Evolutionary conservation across 2,329 filamentous ascomycete species (phyloP), one percentile per base, ranked within the genome.

Genomic region (Colletotrichum camelliae): DNA sequence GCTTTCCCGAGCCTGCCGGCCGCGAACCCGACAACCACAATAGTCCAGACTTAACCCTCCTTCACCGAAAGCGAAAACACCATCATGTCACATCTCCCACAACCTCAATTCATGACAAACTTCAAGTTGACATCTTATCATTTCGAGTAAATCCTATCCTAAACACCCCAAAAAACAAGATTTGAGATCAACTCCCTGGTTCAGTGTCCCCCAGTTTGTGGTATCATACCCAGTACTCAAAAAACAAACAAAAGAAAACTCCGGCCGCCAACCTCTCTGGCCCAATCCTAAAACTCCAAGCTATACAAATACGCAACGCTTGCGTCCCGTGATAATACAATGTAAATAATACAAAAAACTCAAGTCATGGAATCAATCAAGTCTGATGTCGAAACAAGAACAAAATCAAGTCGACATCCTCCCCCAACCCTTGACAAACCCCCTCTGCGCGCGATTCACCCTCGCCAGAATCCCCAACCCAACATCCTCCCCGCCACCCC

Each of bases 401-500:
- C 21, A 21, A 21, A 21, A 61, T 64, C 61, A 64, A 35, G 33
- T 15, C 5, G 48, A 76, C 66, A 55, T 33, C 66, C 62, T 15
- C 1, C 66, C 74, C 74, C 74, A 75, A 0, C 74, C 74, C 61
- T 67, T 76, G 3, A 76, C 74, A 9, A 76, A 76, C 18, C 66
- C 66, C 24, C 74, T 75, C 37, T 78, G 77, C 55, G 69, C 72
- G 10, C 74, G 35, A 6, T 75, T 75, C 31, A 78, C 76, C n/a
- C 77, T 10, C 5, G 77, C 77, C 67, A 77, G 16, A 13, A 74
- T 76, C 10, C 77, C 77, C 29, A 78, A 61, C 18, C 77, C 77
- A 4, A 78, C 77, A 18, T 78, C 77, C 58, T 75, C 73, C 1
- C 77, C 77, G 13, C 77, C 77, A 6, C 76, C 76, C 77, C 77